Evolutionary conservation across 1,284 basidiomycete genomes (phyloP), one percentile per base, ranked within the genome.

Genomic region (Marasmius fiardii): DNA sequence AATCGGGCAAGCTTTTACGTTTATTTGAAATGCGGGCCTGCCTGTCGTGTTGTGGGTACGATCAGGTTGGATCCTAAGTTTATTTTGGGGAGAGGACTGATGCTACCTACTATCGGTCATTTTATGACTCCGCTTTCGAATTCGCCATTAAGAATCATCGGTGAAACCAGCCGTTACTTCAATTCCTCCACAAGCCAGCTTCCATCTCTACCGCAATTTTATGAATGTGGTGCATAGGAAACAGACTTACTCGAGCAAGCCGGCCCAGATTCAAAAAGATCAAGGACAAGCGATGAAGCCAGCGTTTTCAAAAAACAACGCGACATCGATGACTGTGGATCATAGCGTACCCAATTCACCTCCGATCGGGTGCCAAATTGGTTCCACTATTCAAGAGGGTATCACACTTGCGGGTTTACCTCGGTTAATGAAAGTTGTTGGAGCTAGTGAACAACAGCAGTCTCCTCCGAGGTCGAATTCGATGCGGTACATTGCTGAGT

Each of bases 371-470:
- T 61, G 62, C 24, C 75, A 80, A 31, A 49, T 24, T 49, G 28
- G 44, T 52, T 20, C 56, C 51, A 44, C 64, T 68, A 26, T 75
- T 41, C 92, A 95, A 55, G 92, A 95, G 58, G 89, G 87, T 4
- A 88, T 98, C 64, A 98, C 96, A 0, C 81, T 99, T 10, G 94
- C 93, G n/a, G 97, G 99, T 73, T 92, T 99, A 58, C 94, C 96
- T 6, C 90, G 95, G 65, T 75, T 98, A 4, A 86, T 96, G 71
- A 91, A 95, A 67, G 93, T 89, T 1, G 93, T 95, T 44, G 93
- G 95, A 68, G 92, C 91, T 31, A 81, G 92, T 45, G 91, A 93
- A 68, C 88, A 95, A 66, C 87, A 85, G 56, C 83, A 91, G 24
- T 90, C 88, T 16, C 71, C 92, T 23, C 90, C 90, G 1, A 76